Conservation (phyloP, 2,329 filamentous ascomycete species). For the Pseudophaeomoniella oleicola region DNA sequence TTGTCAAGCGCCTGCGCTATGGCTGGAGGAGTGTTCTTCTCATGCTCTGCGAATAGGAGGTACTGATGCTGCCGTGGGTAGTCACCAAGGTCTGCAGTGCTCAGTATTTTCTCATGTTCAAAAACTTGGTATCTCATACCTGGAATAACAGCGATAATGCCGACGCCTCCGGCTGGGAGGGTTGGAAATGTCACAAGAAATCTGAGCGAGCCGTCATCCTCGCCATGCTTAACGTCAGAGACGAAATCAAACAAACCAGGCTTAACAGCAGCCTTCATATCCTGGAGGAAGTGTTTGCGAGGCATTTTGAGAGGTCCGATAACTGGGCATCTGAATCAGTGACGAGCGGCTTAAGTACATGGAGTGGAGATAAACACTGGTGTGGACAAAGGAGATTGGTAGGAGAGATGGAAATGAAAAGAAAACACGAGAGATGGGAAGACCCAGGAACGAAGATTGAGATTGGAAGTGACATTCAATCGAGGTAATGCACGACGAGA, state of each 20-base stretch:
- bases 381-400: too few relatives aligned
- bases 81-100: conserved; percentile 43
- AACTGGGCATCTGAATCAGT: too few relatives aligned
- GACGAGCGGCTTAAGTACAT: too few relatives aligned
- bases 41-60: conserved; percentile 29
- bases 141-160: conserved; percentile 23
- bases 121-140: too few relatives aligned
- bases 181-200: conserved; percentile 37
- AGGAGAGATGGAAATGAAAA: too few relatives aligned
- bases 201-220: conserved; percentile 57
- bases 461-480: too few relatives aligned
- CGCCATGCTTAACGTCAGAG: conserved; percentile 41
- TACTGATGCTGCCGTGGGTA: conserved; percentile 43
- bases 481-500: too few relatives aligned
- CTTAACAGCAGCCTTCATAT: conserved; percentile 31
- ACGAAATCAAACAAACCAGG: conserved; percentile 32
- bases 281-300: conserved; percentile 48
- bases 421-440: too few relatives aligned
- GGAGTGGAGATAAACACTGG: too few relatives aligned
- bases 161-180: conserved; percentile 14
- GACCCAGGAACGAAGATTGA: too few relatives aligned
- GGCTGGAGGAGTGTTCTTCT: conserved; percentile 14
- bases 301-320: conserved; percentile 52
- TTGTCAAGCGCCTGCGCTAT: conserved; percentile 25
- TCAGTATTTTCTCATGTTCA: conserved; percentile 11